phyloP scores from a whole-genome alignment of 805 yeast genomes.

The Scheffersomyces amazonensis region DNA sequence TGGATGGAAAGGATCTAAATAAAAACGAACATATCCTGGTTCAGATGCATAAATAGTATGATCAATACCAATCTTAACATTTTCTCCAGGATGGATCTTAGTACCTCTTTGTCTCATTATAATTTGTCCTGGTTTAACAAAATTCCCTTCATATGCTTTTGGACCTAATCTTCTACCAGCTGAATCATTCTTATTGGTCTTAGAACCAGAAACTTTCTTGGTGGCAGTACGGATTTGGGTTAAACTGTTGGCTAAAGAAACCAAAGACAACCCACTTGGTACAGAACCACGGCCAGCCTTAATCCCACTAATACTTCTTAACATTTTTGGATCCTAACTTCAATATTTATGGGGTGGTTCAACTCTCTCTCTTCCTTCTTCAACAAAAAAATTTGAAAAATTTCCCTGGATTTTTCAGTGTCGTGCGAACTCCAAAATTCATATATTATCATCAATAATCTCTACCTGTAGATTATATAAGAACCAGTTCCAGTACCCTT shows the following conservation, averaged over 20 bases:
- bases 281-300: not conserved
- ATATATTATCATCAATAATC: no score
- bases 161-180: slow-evolving; percentile 94
- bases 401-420: not conserved
- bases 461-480: no score
- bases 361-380: no score
- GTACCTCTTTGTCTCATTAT: slow-evolving; percentile 95
- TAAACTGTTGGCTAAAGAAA: slow-evolving; percentile 1
- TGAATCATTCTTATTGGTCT: slow-evolving; percentile 88
- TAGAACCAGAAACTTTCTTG: slow-evolving; percentile 93
- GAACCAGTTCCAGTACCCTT: no score
- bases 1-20: slow-evolving; percentile 95
- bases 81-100: slow-evolving; percentile 90
- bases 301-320: not conserved
- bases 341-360: no score
- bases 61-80: slow-evolving; percentile 85
- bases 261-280: not conserved
- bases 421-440: no score
- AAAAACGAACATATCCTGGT: slow-evolving; percentile 90
- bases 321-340: no score
- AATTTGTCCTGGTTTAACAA: slow-evolving; percentile 80
- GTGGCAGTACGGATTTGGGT: slow-evolving; percentile 80
- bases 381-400: no score
- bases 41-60: slow-evolving; percentile 89
- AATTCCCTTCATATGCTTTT: slow-evolving; percentile 76